Base-by-base conservation (phyloP, 73 alveolate species). In the Tetrahymena elliotti region DNA sequence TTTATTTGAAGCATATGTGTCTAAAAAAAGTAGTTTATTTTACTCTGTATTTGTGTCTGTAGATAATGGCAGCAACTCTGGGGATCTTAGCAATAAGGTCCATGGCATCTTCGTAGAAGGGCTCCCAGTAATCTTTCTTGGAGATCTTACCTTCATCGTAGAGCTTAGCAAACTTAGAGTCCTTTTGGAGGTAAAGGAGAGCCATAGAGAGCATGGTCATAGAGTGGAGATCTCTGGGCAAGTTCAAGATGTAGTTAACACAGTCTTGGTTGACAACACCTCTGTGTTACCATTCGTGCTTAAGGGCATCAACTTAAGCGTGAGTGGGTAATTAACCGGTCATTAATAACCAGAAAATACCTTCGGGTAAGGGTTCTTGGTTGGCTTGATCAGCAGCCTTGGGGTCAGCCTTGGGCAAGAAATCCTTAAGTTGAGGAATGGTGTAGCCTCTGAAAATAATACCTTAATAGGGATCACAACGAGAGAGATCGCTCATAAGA, bases 291-390 rank as follows among this genome's bases (percentile, higher is more conserved):
- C 98, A 94, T 33, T 97, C 99, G 18, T 37, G 68, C 54, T 93
- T 33, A 54, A 98, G 93, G 15, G 94, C 97, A 20, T 95, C 95
- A 38, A 94, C 36, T 52, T 98, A 96, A 33, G 41, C 53, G 18
- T 97, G 96, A 93, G 97, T 94, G 24, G 99, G 99, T 93, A 93
- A 97, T 84, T 97, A 98, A 93, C 99, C 98, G 16, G 99, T 97
- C 83, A 97, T 93, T 52, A 98, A 95, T 41, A 98, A 54, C 99
- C 98, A 97, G 83, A 96, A 95, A 22, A 97, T 96, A 47, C 97
- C 98, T 95, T 98, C 99, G 4, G 99, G 99, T 24, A 97, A 95
- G 20, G 99, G 99, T 94, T 97, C 97, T 33, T 52, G 93, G 33
- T 98, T 98, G 33, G 98, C 98, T 33, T 83, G 41, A 34, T 68